Conservation (phyloP, 2,329 filamentous ascomycete species). For the Ophiobolus disseminans region DNA sequence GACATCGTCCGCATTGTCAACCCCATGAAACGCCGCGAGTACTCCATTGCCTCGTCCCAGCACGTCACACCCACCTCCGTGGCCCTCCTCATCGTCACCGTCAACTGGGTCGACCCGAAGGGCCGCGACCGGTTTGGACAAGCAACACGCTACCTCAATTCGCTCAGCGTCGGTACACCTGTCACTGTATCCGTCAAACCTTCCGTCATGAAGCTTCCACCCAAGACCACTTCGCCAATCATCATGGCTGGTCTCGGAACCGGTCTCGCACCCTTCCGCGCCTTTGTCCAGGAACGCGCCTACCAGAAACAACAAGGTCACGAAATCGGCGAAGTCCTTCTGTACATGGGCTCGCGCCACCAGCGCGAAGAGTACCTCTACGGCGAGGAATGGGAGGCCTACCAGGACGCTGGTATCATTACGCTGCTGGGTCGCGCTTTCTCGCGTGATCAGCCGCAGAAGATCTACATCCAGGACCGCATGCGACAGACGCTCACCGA, state of each 20-base stretch:
- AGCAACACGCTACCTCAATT: conserved; percentile 86
- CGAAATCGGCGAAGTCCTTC: conserved; percentile 87
- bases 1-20: conserved; percentile 87
- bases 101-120: conserved; percentile 89
- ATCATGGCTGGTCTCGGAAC: conserved; percentile 99
- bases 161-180: conserved; percentile 74
- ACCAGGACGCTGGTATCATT: conserved; percentile 92
- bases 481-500: conserved; percentile 88
- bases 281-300: conserved; percentile 96
- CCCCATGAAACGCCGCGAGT: conserved; percentile 95
- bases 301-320: conserved; percentile 98
- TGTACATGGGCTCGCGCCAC: conserved; percentile 97
- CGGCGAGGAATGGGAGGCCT: conserved; percentile 98
- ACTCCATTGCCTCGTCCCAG: conserved; percentile 98
- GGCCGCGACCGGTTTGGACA: conserved; percentile 92
- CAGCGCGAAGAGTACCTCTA: conserved; percentile 99
- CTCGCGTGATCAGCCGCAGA: conserved; percentile 94
- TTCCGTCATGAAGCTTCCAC: conserved; percentile 98
- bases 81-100: conserved; percentile 94
- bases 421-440: conserved; percentile 93
- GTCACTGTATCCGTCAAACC: conserved; percentile 96
- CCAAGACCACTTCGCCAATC: conserved; percentile 84
- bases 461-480: conserved; percentile 99
- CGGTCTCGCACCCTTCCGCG: conserved; percentile 97
- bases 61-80: conserved; percentile 91